A percentile compares a stretch with the other conserved stretches of the same genome.
These are phyloP conservation scores for Blumeriella jaapii DNA, from an alignment of 2,329 filamentous ascomycete species.

Conservation along the genomic window DNA sequence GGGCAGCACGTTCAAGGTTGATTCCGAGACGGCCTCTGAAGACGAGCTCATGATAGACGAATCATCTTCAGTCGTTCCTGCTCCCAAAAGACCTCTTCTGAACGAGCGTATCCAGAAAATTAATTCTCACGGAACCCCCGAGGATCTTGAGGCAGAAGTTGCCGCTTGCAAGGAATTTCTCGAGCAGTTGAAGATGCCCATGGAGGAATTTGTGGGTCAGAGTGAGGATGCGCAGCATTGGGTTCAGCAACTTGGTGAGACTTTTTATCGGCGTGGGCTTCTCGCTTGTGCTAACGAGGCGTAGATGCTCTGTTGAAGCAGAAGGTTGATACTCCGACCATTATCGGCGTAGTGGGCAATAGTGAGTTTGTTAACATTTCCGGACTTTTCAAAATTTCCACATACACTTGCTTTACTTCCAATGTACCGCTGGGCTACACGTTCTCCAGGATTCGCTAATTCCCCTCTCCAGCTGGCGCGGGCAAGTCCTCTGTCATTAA, in stretches of 20 bases:
- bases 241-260: conserved; percentile 19
- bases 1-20: no score
- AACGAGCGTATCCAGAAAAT: conserved; percentile 20
- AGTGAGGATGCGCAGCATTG: conserved; percentile 20
- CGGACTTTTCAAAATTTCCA: no score
- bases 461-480: no score
- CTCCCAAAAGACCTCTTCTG: conserved; percentile 3
- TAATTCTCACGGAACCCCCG: conserved; percentile 11
- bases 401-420: no score
- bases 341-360: conserved; percentile 14
- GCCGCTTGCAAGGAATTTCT: conserved; percentile 17
- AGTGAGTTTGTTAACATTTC: no score
- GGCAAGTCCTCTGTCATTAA: conserved; percentile 17
- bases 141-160: conserved; percentile 21
- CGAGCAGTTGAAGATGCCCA: conserved; percentile 13
- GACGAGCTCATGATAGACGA: no score
- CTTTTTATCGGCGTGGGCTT: not conserved
- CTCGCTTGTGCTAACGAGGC: not conserved
- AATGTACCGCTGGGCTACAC: no score
- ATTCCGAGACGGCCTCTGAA: no score
- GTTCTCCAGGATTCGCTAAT: no score
- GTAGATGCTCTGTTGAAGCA: conserved; percentile 14
- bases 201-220: conserved; percentile 10
- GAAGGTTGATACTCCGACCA: conserved; percentile 17
- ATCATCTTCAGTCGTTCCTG: not conserved